Base-by-base conservation (phyloP, 352 stramenopile species). In the Stramenopiles sp. region DNA sequence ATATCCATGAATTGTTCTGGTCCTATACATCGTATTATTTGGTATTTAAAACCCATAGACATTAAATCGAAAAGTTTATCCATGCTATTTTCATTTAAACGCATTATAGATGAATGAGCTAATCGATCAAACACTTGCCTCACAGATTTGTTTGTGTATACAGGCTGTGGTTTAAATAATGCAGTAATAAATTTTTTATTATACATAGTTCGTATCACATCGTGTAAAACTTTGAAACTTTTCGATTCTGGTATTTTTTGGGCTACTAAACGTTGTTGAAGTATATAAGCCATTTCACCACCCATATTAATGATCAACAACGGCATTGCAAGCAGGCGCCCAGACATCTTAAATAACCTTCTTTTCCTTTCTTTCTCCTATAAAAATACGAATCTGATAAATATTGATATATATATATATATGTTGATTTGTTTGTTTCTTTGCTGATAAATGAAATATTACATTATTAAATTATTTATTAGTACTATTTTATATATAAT, bases 31-130 rank as follows among this genome's bases (percentile, higher is more conserved):
- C 84, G 86, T 30, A 96, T 77, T 0, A 94, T 79, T 80, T 97
- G 91, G 82, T 92, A 93, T 84, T 97, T 97, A 84, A 95, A 94
- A n/a, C 90, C 92, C 92, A 97, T 96, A 78, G 89, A 91, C 89
- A 97, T 96, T 79, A 97, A 84, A 74, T 96, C 92, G 83, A 95
- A 96, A 31, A 97, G 88, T 87, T 97, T 96, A 84, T 94, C 89
- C 91, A 96, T 96, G 82, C 88, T 94, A 80, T 90, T 94, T 78
- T 91, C 86, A 82, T 96, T 96, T 63, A 96, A 86, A 1, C 91
- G 86, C 92, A 96, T 97, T 83, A 97, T 96, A 65, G 90, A 95
- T 78, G 89, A 95, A 83, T 97, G 92, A 30, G 91, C 91, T 27
- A 97, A 85, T 27, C 89, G 86, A 74, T 95, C 89, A 80, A 96